Percentiles rank a stretch among this genome's conserved stretches.
Conservation (phyloP, 106 monocot species). For the Chionographis japonica region DNA sequence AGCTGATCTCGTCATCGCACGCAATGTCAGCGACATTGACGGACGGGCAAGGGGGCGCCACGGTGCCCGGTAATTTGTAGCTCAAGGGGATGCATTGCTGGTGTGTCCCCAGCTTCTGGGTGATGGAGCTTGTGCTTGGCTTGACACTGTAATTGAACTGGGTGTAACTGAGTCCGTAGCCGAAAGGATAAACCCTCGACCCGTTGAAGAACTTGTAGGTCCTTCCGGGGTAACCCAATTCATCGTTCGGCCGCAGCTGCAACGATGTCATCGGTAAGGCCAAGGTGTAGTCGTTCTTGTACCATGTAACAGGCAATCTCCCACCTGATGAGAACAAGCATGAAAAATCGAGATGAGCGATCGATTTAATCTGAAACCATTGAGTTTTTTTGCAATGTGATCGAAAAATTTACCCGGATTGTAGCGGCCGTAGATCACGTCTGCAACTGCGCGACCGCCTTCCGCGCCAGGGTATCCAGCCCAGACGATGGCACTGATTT, state of each 20-base stretch:
- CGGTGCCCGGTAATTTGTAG: not conserved
- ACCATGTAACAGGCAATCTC: slow-evolving; percentile 18
- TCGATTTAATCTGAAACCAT: too few relatives aligned
- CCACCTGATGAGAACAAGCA: not conserved
- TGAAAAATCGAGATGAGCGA: too few relatives aligned
- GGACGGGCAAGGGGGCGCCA: not conserved
- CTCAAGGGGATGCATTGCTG: not conserved
- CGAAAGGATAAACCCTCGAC: slow-evolving; percentile 2
- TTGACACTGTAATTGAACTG: slow-evolving; percentile 10
- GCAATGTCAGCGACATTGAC: not conserved
- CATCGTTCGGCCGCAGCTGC: slow-evolving; percentile 1
- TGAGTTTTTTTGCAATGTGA: too few relatives aligned
- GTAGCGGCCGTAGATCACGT: not conserved
- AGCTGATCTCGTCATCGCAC: not conserved
- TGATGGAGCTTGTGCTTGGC: not conserved
- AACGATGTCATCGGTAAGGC: slow-evolving; percentile 13
- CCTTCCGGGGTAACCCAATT: slow-evolving; percentile 13
- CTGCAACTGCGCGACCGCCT: too few relatives aligned
- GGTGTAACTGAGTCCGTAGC: slow-evolving; percentile 16
- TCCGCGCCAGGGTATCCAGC: not conserved
- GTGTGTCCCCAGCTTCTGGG: not conserved
- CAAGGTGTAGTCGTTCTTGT: not conserved
- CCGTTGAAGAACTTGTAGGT: slow-evolving; percentile 21
- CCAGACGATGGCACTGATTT: slow-evolving; percentile 1
- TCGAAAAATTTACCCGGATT: too few relatives aligned